phyloP scores from a whole-genome alignment of 352 stramenopile species.

The Blastocystis sp. region DNA sequence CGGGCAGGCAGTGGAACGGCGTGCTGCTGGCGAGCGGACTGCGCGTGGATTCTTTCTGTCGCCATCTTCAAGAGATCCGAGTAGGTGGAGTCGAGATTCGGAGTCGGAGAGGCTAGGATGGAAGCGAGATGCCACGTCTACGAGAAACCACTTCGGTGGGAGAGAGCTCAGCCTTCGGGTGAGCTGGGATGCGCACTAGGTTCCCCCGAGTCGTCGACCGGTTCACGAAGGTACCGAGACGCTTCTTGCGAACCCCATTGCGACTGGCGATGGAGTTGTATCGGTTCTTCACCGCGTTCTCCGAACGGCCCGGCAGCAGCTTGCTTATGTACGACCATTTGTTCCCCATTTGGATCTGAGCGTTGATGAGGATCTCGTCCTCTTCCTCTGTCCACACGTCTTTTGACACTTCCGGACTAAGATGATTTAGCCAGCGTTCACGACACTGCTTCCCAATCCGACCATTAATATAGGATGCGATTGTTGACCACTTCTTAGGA shows the following conservation, averaged over 20 bases:
- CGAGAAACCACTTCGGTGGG: neutral
- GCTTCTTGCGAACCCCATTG: slow-evolving; percentile 51
- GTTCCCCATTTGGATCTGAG: slow-evolving; percentile 80
- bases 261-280: slow-evolving; percentile 64
- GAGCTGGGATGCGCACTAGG: neutral
- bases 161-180: neutral
- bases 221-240: slow-evolving; percentile 34
- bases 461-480: slow-evolving; percentile 66
- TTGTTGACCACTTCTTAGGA: slow-evolving; percentile 76
- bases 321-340: slow-evolving; percentile 85
- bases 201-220: neutral
- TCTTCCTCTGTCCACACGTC: slow-evolving; percentile 80
- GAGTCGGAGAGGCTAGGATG: neutral
- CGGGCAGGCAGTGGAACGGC: neutral
- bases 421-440: slow-evolving; percentile 80
- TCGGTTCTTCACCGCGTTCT: slow-evolving; percentile 85
- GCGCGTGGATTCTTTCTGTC: neutral
- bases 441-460: slow-evolving; percentile 68
- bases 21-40: neutral
- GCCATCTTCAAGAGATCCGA: slow-evolving; percentile 16
- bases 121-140: neutral
- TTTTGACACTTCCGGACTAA: slow-evolving; percentile 79
- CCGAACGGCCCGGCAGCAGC: slow-evolving; percentile 76
- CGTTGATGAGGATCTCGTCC: slow-evolving; percentile 79
- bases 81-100: neutral